A percentile compares a stretch with the other conserved stretches of the same genome.
These are phyloP conservation scores for Penicillium sp. DNA, from an alignment of 2,329 filamentous ascomycete genomes.

Conservation along the genomic window DNA sequence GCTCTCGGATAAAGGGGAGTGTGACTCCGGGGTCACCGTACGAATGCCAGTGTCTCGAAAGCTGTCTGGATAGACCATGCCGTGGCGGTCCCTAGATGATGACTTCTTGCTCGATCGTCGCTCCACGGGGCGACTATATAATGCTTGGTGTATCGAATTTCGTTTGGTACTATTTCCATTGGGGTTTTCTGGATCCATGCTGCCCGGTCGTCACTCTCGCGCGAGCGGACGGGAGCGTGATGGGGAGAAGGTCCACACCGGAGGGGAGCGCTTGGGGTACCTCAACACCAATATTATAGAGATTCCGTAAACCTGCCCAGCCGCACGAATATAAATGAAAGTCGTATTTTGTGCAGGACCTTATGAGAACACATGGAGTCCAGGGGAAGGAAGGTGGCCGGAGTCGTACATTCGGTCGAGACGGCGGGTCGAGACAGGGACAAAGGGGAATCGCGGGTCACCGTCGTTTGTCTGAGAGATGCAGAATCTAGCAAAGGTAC, in stretches of 20 bases:
- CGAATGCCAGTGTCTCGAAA: slow-evolving; percentile 47
- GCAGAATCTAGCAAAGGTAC: slow-evolving; percentile 17
- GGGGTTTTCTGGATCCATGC: slow-evolving; percentile 44
- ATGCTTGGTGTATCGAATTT: slow-evolving; percentile 40
- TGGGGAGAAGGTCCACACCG: slow-evolving; percentile 20
- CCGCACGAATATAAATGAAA: slow-evolving; percentile 35
- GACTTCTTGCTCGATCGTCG: slow-evolving; percentile 49
- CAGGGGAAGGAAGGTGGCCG: slow-evolving; percentile 26
- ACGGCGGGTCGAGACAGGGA: slow-evolving; percentile 18
- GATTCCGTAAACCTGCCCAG: slow-evolving; percentile 19
- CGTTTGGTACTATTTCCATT: slow-evolving; percentile 38
- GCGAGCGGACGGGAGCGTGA: slow-evolving; percentile 18
- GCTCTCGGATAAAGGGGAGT: slow-evolving; percentile 41
- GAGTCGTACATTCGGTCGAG: slow-evolving; percentile 40
- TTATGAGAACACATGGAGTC: slow-evolving; percentile 44
- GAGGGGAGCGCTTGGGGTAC: slow-evolving; percentile 22
- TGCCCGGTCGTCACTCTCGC: slow-evolving; percentile 18
- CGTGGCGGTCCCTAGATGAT: slow-evolving; percentile 48
- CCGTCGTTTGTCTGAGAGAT: slow-evolving; percentile 27
- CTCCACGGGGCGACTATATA: slow-evolving; percentile 43
- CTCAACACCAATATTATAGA: slow-evolving; percentile 20
- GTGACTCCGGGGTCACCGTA: slow-evolving; percentile 49
- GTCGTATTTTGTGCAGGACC: slow-evolving; percentile 30
- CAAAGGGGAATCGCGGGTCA: slow-evolving; percentile 24
- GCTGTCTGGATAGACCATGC: slow-evolving; percentile 48